Evolutionary conservation across 306 rosid species (phyloP).

Genomic region (Gynostemma pentaphyllum): DNA sequence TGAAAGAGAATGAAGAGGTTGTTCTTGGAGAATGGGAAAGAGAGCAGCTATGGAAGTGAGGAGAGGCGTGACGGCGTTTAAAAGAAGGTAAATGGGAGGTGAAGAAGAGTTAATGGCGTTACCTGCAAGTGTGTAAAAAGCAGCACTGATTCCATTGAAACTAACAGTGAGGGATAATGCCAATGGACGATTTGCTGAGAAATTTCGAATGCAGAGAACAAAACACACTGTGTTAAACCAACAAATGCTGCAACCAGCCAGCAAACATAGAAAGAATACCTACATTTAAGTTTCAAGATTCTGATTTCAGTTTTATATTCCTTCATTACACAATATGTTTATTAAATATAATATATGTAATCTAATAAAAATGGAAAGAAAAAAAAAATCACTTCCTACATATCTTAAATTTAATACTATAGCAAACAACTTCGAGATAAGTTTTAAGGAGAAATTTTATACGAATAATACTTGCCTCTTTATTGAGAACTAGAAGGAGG

Average conservation of each 20-base stretch:
- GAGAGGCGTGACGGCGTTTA: slow-evolving; percentile 71
- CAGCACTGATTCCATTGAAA: slow-evolving; percentile 95
- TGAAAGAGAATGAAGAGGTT: slow-evolving; percentile 49
- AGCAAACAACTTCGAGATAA: no score
- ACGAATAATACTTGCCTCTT: no score
- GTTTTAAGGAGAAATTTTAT: no score
- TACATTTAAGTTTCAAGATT: slow-evolving; percentile 14
- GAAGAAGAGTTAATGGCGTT: slow-evolving; percentile 62
- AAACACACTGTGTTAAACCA: slow-evolving; percentile 99
- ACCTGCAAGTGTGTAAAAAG: slow-evolving; percentile 79
- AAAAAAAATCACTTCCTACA: no score
- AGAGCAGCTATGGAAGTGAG: slow-evolving; percentile 52
- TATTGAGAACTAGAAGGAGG: no score
- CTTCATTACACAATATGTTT: no score
- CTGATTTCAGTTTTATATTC: not conserved
- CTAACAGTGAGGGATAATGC: slow-evolving; percentile 88
- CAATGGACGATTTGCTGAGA: slow-evolving; percentile 65
- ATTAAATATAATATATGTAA: no score
- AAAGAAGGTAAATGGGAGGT: slow-evolving; percentile 35
- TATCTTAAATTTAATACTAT: no score
- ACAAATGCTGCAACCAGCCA: slow-evolving; percentile 89
- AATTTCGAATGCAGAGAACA: slow-evolving; percentile 79
- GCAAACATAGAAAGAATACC: slow-evolving; percentile 68
- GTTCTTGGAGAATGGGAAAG: slow-evolving; percentile 71
- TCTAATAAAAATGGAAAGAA: no score